Evolutionary conservation across 495 filamentous ascomycete species (phyloP), one percentile per base, ranked within the genome.

Genomic region (Aspergillus cavernicola): DNA sequence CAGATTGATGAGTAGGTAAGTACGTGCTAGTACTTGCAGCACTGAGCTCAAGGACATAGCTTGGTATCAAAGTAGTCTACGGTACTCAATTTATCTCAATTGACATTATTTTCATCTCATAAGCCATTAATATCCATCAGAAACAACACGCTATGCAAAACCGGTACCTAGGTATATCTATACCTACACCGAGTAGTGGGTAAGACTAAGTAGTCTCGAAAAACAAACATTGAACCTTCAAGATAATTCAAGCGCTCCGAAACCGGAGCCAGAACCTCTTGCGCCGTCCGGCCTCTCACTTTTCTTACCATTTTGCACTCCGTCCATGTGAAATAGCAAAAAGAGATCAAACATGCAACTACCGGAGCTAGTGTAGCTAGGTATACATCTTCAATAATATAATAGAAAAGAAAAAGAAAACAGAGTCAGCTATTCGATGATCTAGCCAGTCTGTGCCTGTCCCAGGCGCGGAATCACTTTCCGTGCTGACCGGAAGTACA

Each of bases 61-160:
- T n/a, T n/a, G n/a, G n/a, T n/a, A n/a, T n/a, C n/a, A n/a, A n/a
- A n/a, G n/a, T n/a, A n/a, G n/a, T n/a, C n/a, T n/a, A n/a, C n/a
- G n/a, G n/a, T n/a, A n/a, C n/a, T n/a, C n/a, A n/a, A n/a, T n/a
- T n/a, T n/a, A n/a, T n/a, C n/a, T n/a, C n/a, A n/a, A n/a, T n/a
- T n/a, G n/a, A n/a, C n/a, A n/a, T n/a, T n/a, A n/a, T n/a, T n/a
- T 42, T 18, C 6, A 24, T 2, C 19, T 41, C 35, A 26, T 41
- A 18, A 49, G 15, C 16, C 52, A 55, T 55, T 11, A 28, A 8
- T 29, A 15, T 18, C 3, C 29, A n/a, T 28, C n/a, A 29, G 38
- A 13, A 26, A 20, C 15, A 31, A 42, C 35, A 55, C 45, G 53
- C 53, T 55, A 55, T 44, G 52, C 52, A 46, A 48, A 46, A 43